These are phyloP conservation scores for Microcyclosporella mali DNA, from an alignment of 2,329 filamentous ascomycete species.

Conservation along the genomic window DNA sequence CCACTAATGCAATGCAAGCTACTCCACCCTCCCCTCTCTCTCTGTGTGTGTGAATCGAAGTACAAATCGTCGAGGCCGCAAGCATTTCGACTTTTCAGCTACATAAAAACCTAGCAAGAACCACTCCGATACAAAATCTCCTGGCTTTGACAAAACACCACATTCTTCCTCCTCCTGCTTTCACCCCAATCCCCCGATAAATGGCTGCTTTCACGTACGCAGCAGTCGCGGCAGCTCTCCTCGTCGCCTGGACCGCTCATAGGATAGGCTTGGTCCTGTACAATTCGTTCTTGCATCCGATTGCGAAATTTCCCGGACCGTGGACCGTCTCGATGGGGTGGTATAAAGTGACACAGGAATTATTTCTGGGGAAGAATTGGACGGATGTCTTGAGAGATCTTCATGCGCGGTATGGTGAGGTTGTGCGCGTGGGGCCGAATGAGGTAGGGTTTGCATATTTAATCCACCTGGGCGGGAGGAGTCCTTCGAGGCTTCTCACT, in stretches of 20 bases:
- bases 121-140: too few relatives aligned
- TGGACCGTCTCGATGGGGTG: slow-evolving; percentile 8
- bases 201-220: slow-evolving; percentile 1
- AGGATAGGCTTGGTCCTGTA: slow-evolving; percentile 5
- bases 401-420: slow-evolving; percentile 11
- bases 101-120: too few relatives aligned
- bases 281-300: slow-evolving; percentile 10
- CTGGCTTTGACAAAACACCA: too few relatives aligned
- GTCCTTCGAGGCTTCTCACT: neutral
- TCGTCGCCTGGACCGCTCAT: slow-evolving; percentile 4
- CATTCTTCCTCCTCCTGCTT: too few relatives aligned
- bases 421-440: slow-evolving; percentile 15
- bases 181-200: too few relatives aligned
- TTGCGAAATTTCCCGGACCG: slow-evolving; percentile 10
- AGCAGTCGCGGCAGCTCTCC: slow-evolving; percentile 1
- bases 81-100: too few relatives aligned
- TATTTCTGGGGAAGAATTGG: slow-evolving; percentile 10
- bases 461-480: too few relatives aligned
- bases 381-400: slow-evolving; percentile 10
- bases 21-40: too few relatives aligned
- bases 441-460: too few relatives aligned
- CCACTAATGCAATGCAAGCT: too few relatives aligned
- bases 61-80: too few relatives aligned
- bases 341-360: slow-evolving; percentile 13
- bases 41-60: too few relatives aligned